Evolutionary conservation across 129 eudicot genomes (phyloP).

Genomic region (Pulicaria dysenterica): DNA sequence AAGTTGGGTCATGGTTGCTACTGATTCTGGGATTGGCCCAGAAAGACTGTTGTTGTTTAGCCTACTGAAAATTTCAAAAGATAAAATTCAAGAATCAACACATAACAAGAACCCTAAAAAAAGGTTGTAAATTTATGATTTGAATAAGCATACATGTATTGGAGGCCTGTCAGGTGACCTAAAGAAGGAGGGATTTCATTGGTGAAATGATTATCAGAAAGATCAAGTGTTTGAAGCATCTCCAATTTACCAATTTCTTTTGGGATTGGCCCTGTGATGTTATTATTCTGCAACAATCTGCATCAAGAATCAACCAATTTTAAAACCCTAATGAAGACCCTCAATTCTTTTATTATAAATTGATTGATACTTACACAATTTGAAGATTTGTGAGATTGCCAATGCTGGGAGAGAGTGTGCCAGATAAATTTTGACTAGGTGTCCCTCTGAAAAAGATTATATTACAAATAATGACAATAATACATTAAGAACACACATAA

Average conservation of each 20-base stretch:
- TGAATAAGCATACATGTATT: slow-evolving; percentile 64
- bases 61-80: slow-evolving; percentile 53
- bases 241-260: slow-evolving; percentile 62
- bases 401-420: slow-evolving; percentile 82
- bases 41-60: slow-evolving; percentile 77
- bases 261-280: slow-evolving; percentile 77
- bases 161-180: slow-evolving; percentile 62
- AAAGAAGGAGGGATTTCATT: slow-evolving; percentile 68
- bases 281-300: slow-evolving; percentile 86
- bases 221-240: slow-evolving; percentile 88
- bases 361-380: slow-evolving; percentile 51
- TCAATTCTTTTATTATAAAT: background rate
- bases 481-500: slow-evolving; percentile 13
- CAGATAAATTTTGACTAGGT: slow-evolving; percentile 89
- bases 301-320: slow-evolving; percentile 20
- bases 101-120: background rate
- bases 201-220: slow-evolving; percentile 72
- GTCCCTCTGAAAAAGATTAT: slow-evolving; percentile 60
- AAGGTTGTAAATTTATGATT: slow-evolving; percentile 9
- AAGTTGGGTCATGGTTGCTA: slow-evolving; percentile 72
- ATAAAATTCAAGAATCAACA: slow-evolving; percentile 20
- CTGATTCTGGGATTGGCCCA: slow-evolving; percentile 64
- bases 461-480: background rate
- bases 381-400: slow-evolving; percentile 93
- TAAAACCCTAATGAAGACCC: background rate